Evolutionary conservation across 2,329 filamentous ascomycete genomes (phyloP).

Genomic region (Bipolaris bicolor): DNA sequence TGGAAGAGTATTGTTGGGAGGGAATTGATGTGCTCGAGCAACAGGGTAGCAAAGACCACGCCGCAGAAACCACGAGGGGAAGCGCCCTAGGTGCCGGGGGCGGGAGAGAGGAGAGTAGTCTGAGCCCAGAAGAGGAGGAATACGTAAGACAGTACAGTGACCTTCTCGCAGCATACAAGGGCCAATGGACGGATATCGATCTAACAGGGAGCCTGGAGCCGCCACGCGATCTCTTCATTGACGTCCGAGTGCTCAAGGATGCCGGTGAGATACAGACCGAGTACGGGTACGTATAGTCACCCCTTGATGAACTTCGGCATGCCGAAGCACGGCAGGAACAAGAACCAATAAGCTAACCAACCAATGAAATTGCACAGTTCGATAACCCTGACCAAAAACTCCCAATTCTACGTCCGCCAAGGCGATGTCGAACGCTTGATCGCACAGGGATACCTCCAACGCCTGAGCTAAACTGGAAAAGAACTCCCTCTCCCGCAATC

Average conservation of each 20-base stretch:
- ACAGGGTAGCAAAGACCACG: slow-evolving; percentile 35
- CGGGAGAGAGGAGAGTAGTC: slow-evolving; percentile 67
- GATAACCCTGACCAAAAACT: slow-evolving; percentile 96
- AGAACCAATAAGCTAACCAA: slow-evolving; percentile 1
- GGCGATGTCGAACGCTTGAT: slow-evolving; percentile 95
- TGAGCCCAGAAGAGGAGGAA: slow-evolving; percentile 96
- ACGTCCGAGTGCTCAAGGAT: slow-evolving; percentile 93
- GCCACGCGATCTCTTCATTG: slow-evolving; percentile 94
- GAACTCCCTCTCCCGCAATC: not conserved
- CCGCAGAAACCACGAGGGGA: slow-evolving; percentile 41
- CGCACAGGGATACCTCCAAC: slow-evolving; percentile 91
- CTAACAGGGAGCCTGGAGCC: slow-evolving; percentile 92
- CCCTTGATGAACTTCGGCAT: not conserved
- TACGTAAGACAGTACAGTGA: slow-evolving; percentile 93
- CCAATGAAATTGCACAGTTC: slow-evolving; percentile 61
- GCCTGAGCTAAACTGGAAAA: slow-evolving; percentile 69
- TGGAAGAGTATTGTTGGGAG: slow-evolving; percentile 93
- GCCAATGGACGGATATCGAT: slow-evolving; percentile 97
- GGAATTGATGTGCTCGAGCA: slow-evolving; percentile 82
- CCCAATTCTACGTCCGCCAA: slow-evolving; percentile 95
- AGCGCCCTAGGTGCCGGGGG: slow-evolving; percentile 53
- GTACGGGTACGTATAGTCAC: slow-evolving; percentile 75
- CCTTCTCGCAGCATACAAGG: slow-evolving; percentile 93
- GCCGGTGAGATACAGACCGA: slow-evolving; percentile 98
- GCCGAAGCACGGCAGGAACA: not conserved